phyloP scores from a whole-genome alignment of 1,284 basidiomycete genomes.

The Termitomyces sp. region DNA sequence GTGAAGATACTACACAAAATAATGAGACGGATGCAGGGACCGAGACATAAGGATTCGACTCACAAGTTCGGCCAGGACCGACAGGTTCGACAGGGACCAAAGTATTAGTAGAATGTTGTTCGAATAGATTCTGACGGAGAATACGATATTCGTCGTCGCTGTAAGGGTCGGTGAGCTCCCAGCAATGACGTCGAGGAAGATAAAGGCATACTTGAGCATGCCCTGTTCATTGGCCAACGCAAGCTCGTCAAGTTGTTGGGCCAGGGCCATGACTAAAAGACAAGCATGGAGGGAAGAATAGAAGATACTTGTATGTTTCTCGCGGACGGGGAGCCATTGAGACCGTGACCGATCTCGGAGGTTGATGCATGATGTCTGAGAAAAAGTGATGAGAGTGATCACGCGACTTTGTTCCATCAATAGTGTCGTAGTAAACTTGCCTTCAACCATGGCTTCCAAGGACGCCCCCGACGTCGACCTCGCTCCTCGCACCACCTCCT shows the following conservation, averaged over 20 bases:
- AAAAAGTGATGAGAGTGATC: conserved; percentile 5
- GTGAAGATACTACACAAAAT: background rate
- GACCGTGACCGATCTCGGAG: conserved; percentile 10
- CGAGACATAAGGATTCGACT: background rate
- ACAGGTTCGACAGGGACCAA: conserved; percentile 24
- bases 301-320: conserved; percentile 10
- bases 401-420: conserved; percentile 15
- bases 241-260: conserved; percentile 39
- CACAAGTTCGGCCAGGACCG: conserved; percentile 11
- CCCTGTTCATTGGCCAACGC: conserved; percentile 37
- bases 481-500: conserved; percentile 65
- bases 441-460: conserved; percentile 19
- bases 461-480: conserved; percentile 26
- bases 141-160: conserved; percentile 48
- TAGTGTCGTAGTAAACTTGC: conserved; percentile 3
- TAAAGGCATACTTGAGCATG: conserved; percentile 33
- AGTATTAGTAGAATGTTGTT: conserved; percentile 29
- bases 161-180: background rate
- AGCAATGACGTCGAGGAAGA: background rate
- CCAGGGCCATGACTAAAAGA: conserved; percentile 28
- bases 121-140: conserved; percentile 40
- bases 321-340: background rate
- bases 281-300: conserved; percentile 19
- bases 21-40: background rate
- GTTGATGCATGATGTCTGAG: background rate